Base-by-base conservation (phyloP, 306 rosid genomes). In the Comarum palustre region DNA sequence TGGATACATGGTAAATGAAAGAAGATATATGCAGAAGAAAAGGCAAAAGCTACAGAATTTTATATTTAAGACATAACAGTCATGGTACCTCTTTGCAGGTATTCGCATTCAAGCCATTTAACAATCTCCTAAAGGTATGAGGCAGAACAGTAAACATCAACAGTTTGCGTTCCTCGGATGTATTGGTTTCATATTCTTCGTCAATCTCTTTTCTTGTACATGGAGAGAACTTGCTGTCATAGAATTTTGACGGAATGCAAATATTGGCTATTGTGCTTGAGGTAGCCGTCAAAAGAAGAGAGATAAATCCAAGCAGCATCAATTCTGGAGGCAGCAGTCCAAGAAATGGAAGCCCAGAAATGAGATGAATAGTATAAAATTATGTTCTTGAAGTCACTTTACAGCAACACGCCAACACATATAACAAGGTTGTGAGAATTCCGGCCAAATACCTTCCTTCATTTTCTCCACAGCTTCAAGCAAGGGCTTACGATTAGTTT, bases 221-320 rank as follows among this genome's bases (percentile, higher is more conserved):
- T 46, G 99, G 97, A 72, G 90, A 81, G 82, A 94, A 94, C 71
- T 86, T 82, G 80, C 87, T 82, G 39, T 86, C 58, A 68, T 94
- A 91, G 83, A 88, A 90, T 85, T 83, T 94, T 2, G 96, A 91
- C 9, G 99, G 96, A 73, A 94, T 84, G 84, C 99, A 94, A 73
- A 91, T 89, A 71, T 82, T 87, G 68, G 97, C 90, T 76, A 94
- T 91, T 79, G 85, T 59, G 83, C 96, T 85, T 68, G 97, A 94
- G 66, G 99, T 90, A 25, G 99, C 96, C 34, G 99, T 91, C 82
- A 94, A 84, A 73, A 94, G 90, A 75, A 94, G 97, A 64, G 99
- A 94, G 81, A 94, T 94, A 79, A 94, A 94, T 68, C 99, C 99
- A 38, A 94, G 99, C 84, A 94, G 81, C 99, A 94, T 94, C 88